These are phyloP conservation scores for Clathrus columnatus DNA, from an alignment of 768 basidiomycete genomes.

Conservation along the genomic window DNA sequence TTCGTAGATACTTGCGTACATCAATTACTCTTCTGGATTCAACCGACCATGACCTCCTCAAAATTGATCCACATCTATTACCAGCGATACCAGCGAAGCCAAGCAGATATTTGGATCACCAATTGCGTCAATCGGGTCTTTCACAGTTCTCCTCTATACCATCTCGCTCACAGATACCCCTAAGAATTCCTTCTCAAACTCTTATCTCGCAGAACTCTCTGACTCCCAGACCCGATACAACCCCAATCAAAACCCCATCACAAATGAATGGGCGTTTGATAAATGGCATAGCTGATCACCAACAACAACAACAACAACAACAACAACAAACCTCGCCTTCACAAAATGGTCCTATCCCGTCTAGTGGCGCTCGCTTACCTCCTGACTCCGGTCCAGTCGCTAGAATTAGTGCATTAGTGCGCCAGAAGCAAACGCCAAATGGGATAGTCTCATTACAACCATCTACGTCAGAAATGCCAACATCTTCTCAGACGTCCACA, in stretches of 20 bases:
- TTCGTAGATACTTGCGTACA: conserved; percentile 42
- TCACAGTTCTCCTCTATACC: conserved; percentile 3
- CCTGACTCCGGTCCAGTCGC: neutral
- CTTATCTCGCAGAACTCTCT: neutral
- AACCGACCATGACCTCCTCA: conserved; percentile 27
- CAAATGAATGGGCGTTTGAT: neutral
- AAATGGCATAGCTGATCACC: neutral
- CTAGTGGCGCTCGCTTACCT: neutral
- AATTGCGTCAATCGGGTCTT: conserved; percentile 2
- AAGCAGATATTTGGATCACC: conserved; percentile 10
- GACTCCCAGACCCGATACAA: neutral
- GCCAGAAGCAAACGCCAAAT: neutral
- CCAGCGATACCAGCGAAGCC: conserved; percentile 6
- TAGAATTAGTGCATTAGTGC: neutral
- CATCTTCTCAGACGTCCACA: neutral
- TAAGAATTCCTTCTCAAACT: neutral
- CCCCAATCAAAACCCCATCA: neutral
- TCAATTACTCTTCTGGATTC: conserved; percentile 51
- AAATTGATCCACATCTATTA: conserved; percentile 14
- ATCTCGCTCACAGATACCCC: neutral
- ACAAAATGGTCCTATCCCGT: neutral
- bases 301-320: neutral
- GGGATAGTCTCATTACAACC: neutral
- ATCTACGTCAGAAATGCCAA: neutral
- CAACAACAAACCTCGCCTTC: neutral